Evolutionary conservation across 371 early-diverging fungal genomes (phyloP).

Genomic region (Mycotypha africana): DNA sequence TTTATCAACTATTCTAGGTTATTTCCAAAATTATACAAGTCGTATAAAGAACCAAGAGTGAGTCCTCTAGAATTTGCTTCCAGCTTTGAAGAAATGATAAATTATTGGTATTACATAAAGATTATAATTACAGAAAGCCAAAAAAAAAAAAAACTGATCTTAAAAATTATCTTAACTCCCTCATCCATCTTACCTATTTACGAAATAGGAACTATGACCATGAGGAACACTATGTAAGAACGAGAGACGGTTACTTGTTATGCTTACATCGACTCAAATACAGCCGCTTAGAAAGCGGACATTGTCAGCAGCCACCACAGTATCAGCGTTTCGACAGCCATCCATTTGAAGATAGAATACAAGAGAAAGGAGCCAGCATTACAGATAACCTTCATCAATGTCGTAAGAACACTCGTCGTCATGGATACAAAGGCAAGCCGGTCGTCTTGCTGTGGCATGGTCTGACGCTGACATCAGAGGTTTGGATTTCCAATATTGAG

Average conservation of each 20-base stretch:
- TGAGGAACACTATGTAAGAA: slow-evolving; percentile 79
- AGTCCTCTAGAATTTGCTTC: slow-evolving; percentile 51
- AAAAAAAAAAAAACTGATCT: too few species aligned
- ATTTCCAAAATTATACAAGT: slow-evolving; percentile 47
- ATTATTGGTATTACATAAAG: slow-evolving; percentile 45
- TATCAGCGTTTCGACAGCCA: too few species aligned
- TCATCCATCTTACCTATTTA: not conserved
- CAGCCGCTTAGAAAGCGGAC: too few species aligned
- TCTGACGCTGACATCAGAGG: slow-evolving; percentile 85
- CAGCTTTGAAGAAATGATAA: slow-evolving; percentile 61
- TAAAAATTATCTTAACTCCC: too few species aligned
- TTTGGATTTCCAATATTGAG: slow-evolving; percentile 82
- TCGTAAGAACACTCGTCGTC: slow-evolving; percentile 1
- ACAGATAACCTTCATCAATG: not conserved
- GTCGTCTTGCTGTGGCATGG: slow-evolving; percentile 93
- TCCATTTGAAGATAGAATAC: not conserved
- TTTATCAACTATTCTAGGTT: slow-evolving; percentile 12
- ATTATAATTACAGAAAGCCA: not conserved
- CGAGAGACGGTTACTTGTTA: slow-evolving; percentile 80
- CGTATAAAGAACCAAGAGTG: slow-evolving; percentile 42
- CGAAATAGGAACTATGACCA: slow-evolving; percentile 48
- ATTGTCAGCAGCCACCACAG: too few species aligned
- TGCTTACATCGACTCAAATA: slow-evolving; percentile 79
- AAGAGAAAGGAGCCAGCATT: slow-evolving; percentile 3
- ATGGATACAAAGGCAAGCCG: slow-evolving; percentile 43